These are phyloP conservation scores for Penicillium sp. DNA, from an alignment of 2,329 filamentous ascomycete species.

Conservation along the genomic window DNA sequence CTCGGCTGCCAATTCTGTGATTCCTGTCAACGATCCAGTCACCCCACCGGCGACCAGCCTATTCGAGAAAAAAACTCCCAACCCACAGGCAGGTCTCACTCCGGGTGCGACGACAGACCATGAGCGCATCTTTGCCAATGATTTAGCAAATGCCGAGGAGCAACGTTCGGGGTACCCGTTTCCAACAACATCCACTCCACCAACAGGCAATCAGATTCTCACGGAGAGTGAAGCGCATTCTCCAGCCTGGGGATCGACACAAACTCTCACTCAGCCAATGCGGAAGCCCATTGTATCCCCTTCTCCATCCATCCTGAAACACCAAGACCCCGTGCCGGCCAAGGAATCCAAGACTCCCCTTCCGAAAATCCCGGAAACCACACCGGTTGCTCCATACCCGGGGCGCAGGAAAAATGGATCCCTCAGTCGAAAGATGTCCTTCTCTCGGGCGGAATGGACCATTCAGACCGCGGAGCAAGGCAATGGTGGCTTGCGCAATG, in stretches of 20 bases:
- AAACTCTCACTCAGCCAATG: slow-evolving; percentile 71
- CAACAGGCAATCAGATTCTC: slow-evolving; percentile 51
- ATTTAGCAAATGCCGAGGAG: slow-evolving; percentile 24
- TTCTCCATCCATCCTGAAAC: slow-evolving; percentile 72
- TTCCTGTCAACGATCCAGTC: slow-evolving; percentile 27
- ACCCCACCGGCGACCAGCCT: slow-evolving; percentile 33
- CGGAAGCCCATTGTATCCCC: slow-evolving; percentile 73
- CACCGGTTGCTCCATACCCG: slow-evolving; percentile 9
- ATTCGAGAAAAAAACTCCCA: slow-evolving; percentile 32
- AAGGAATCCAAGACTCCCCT: slow-evolving; percentile 19
- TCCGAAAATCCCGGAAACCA: slow-evolving; percentile 16
- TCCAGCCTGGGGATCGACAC: slow-evolving; percentile 69
- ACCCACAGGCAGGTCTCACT: slow-evolving; percentile 31
- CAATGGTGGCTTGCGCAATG: slow-evolving; percentile 88
- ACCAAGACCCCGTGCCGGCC: slow-evolving; percentile 47
- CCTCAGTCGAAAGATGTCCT: slow-evolving; percentile 64
- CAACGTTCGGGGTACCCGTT: slow-evolving; percentile 32
- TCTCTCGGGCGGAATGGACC: slow-evolving; percentile 77
- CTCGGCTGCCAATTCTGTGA: slow-evolving; percentile 19
- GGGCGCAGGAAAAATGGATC: slow-evolving; percentile 12
- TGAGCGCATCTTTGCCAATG: slow-evolving; percentile 41
- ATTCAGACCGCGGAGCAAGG: slow-evolving; percentile 85
- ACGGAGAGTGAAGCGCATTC: slow-evolving; percentile 73
- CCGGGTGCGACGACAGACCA: slow-evolving; percentile 44
- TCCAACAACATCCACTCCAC: slow-evolving; percentile 15